These are phyloP conservation scores for Naganishia sp. DNA, from an alignment of 1,284 basidiomycete species.

Conservation along the genomic window DNA sequence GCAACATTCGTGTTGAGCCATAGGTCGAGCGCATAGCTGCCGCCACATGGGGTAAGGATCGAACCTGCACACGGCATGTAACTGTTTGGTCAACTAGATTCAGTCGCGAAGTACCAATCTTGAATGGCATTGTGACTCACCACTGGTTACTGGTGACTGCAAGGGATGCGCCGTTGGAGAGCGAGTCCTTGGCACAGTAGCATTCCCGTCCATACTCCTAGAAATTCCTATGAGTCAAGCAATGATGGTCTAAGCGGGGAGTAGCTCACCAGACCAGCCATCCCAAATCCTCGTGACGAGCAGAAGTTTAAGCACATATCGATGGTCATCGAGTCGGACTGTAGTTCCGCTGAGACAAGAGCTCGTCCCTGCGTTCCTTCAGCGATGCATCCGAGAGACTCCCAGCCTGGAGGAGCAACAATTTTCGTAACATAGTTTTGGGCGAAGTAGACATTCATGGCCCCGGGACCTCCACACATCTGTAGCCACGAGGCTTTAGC, in stretches of 20 bases:
- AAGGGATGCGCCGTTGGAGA: constrained; percentile 39
- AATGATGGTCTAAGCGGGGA: constrained; percentile 31
- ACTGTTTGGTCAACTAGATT: background rate
- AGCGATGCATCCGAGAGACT: constrained; percentile 37
- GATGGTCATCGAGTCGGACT: constrained; percentile 38
- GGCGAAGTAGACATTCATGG: constrained; percentile 59
- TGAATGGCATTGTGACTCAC: background rate
- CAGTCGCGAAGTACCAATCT: background rate
- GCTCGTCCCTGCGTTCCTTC: constrained; percentile 38
- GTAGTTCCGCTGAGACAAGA: constrained; percentile 37
- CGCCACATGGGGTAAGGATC: constrained; percentile 43
- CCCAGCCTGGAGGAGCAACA: constrained; percentile 39
- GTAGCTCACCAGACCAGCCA: constrained; percentile 42
- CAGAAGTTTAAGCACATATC: constrained; percentile 39
- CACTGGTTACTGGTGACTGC: constrained; percentile 38
- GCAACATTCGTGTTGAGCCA: constrained; percentile 58
- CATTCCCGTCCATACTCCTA: constrained; percentile 22
- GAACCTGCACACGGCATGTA: constrained; percentile 14
- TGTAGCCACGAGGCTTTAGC: constrained; percentile 16
- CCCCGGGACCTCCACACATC: constrained; percentile 43
- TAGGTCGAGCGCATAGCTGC: constrained; percentile 51
- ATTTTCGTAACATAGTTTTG: constrained; percentile 55
- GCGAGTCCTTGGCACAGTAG: constrained; percentile 20
- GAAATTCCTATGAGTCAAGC: constrained; percentile 37
- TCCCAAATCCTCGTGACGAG: constrained; percentile 37